A percentile compares a stretch with the other conserved stretches of the same genome.
phyloP scores from a whole-genome alignment of 768 basidiomycete species.

The Polyporus arcularius region DNA sequence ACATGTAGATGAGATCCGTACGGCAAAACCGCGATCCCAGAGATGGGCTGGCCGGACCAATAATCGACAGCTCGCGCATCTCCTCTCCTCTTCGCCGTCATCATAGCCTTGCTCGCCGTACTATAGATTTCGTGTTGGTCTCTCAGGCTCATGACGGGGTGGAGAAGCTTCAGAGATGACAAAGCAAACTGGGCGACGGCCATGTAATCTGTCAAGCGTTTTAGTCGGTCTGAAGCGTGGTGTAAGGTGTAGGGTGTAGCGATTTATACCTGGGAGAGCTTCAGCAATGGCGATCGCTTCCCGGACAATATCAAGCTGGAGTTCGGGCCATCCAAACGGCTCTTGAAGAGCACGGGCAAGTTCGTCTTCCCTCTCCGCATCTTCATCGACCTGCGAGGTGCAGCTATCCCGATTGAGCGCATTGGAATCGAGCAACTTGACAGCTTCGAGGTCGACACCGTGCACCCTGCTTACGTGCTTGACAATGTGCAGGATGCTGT shows the following conservation, averaged over 20 bases:
- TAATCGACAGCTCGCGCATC: slow-evolving; percentile 72
- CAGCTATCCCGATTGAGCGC: slow-evolving; percentile 4
- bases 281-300: slow-evolving; percentile 93
- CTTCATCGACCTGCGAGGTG: background rate
- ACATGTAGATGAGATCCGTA: slow-evolving; percentile 40
- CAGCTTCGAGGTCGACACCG: slow-evolving; percentile 79
- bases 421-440: slow-evolving; percentile 44
- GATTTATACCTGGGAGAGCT: slow-evolving; percentile 75
- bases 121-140: slow-evolving; percentile 84
- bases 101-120: slow-evolving; percentile 70
- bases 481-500: slow-evolving; percentile 74
- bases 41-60: slow-evolving; percentile 82
- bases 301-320: slow-evolving; percentile 91
- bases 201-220: slow-evolving; percentile 61
- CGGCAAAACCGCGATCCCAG: slow-evolving; percentile 79
- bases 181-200: slow-evolving; percentile 87
- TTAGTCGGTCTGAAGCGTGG: background rate
- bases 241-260: background rate
- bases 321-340: slow-evolving; percentile 88
- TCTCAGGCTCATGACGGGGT: slow-evolving; percentile 62
- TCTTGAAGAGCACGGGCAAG: slow-evolving; percentile 43
- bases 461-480: slow-evolving; percentile 76
- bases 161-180: slow-evolving; percentile 78
- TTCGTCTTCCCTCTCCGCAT: slow-evolving; percentile 39
- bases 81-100: slow-evolving; percentile 77